These are phyloP conservation scores for Mitragyna speciosa DNA, from an alignment of 257 asterid genomes.

Conservation along the genomic window DNA sequence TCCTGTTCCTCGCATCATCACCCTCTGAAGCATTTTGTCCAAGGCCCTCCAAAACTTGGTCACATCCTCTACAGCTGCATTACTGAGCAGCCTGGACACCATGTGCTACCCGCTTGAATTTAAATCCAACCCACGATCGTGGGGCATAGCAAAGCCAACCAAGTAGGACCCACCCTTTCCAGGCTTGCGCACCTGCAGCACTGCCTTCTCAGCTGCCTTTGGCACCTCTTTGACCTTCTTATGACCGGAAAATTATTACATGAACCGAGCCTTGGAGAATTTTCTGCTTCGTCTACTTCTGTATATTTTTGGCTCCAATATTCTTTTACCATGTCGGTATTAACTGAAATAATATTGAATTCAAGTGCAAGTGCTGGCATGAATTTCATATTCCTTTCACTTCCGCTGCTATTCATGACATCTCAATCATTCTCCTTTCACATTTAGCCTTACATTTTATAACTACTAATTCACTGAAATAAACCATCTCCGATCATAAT, in stretches of 20 bases:
- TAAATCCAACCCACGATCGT: constrained; percentile 50
- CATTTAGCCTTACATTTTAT: too few relatives aligned
- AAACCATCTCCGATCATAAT: background rate
- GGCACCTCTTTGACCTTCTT: constrained; percentile 67
- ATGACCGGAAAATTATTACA: too few relatives aligned
- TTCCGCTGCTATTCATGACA: too few relatives aligned
- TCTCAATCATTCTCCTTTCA: too few relatives aligned
- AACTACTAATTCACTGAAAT: too few relatives aligned
- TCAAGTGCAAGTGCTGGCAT: too few relatives aligned
- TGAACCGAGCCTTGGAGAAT: constrained; percentile 8
- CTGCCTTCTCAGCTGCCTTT: constrained; percentile 64
- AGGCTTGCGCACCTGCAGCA: constrained; percentile 35
- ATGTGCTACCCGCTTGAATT: constrained; percentile 70
- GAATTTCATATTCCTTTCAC: too few relatives aligned
- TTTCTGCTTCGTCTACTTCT: too few relatives aligned
- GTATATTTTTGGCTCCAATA: too few relatives aligned
- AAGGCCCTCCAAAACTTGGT: constrained; percentile 41
- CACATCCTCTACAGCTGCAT: constrained; percentile 70
- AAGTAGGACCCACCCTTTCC: constrained; percentile 46
- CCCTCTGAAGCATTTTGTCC: too few relatives aligned
- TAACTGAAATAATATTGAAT: too few relatives aligned
- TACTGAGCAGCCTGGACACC: constrained; percentile 70
- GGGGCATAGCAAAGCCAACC: constrained; percentile 80
- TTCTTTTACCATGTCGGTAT: too few relatives aligned
- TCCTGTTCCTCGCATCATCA: background rate